A percentile compares a stretch with the other conserved stretches of the same genome.
Conservation (phyloP, 176 grass and related monocot species). For the Carex littledalei region DNA sequence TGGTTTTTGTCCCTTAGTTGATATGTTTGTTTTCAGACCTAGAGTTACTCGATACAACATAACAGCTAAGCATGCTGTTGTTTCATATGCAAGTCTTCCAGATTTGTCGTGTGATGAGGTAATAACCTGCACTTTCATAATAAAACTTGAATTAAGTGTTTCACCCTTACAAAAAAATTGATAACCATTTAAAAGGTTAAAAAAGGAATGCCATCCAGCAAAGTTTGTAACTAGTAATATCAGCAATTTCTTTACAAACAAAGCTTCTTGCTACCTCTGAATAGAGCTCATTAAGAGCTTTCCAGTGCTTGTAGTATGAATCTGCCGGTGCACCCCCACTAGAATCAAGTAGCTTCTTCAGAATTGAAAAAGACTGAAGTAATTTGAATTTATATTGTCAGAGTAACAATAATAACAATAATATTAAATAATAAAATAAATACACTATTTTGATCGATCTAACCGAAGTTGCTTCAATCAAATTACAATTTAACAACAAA, state of each 20-base stretch:
- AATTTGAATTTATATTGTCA: slow-evolving; percentile 10
- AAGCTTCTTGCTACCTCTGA: slow-evolving; percentile 44
- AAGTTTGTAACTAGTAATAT: background rate
- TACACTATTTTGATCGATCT: background rate
- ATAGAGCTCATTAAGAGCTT: slow-evolving; percentile 59
- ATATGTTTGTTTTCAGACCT: slow-evolving; percentile 53
- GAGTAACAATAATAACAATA: slow-evolving; percentile 16
- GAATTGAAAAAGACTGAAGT: slow-evolving; percentile 66
- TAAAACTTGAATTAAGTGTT: background rate
- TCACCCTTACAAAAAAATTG: background rate
- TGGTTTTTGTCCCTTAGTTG: slow-evolving; percentile 48
- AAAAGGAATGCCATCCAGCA: background rate
- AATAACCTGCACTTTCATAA: slow-evolving; percentile 47
- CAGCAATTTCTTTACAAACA: background rate
- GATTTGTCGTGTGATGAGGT: slow-evolving; percentile 64
- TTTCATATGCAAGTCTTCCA: slow-evolving; percentile 72
- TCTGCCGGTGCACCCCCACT: slow-evolving; percentile 33
- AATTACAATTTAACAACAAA: background rate
- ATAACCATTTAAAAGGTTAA: slow-evolving; percentile 11
- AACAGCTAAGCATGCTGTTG: slow-evolving; percentile 71
- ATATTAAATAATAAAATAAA: slow-evolving; percentile 15
- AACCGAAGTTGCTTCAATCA: slow-evolving; percentile 10
- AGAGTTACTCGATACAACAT: slow-evolving; percentile 63
- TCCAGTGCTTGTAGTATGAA: slow-evolving; percentile 66
- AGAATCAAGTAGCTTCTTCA: slow-evolving; percentile 66